Evolutionary conservation across 805 yeast genomes (phyloP), one percentile per base, ranked within the genome.

Genomic region (Nakazawaea ambrosiae): DNA sequence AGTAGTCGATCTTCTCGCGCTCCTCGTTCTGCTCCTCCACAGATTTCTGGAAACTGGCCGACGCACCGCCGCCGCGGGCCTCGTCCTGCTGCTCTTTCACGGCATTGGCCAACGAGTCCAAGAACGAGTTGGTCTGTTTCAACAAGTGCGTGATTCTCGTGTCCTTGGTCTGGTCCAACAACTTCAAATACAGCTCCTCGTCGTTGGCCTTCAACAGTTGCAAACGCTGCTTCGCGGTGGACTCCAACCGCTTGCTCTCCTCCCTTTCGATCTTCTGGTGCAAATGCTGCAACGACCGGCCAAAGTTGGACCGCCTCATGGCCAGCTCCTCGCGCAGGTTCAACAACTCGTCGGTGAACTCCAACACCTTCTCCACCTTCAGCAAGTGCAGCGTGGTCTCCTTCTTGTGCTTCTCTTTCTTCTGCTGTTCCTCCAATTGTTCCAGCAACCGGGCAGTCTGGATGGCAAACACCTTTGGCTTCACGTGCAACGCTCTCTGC

Each of bases 171-270:
- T 83, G 88, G 55, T 84, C 92, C 56, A 84, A 69, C 51, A 84
- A 71, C 53, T 83, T 83, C 55, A 84, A 72, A 63, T 84, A 84
- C 2, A 92, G 92, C 54, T 84, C 95, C 58, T 84, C 94, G 64
- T 84, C 95, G 55, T 84, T 83, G 14, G 89, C 84, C 57, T 81
- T 82, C 66, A 84, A 73, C 20, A 92, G 92, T 51, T 81, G 88
- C 60, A 84, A 72, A 74, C 95, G 81, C 55, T 82, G 89, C 53
- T 80, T 83, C n/a, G 94, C 94, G 20, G 79, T 83, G 54, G 75
- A 77, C 57, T 84, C 92, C 44, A 81, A 60, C 57, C 80, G 73
- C 61, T 73, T 81, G 44, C 77, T 74, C 57, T 83, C 92, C 40
- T 84, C 95, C 54, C 74, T 78, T 54, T 82, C 92, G 19, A 77